Base-by-base conservation (phyloP, 805 yeast species). In the Debaryomyces castellii region DNA sequence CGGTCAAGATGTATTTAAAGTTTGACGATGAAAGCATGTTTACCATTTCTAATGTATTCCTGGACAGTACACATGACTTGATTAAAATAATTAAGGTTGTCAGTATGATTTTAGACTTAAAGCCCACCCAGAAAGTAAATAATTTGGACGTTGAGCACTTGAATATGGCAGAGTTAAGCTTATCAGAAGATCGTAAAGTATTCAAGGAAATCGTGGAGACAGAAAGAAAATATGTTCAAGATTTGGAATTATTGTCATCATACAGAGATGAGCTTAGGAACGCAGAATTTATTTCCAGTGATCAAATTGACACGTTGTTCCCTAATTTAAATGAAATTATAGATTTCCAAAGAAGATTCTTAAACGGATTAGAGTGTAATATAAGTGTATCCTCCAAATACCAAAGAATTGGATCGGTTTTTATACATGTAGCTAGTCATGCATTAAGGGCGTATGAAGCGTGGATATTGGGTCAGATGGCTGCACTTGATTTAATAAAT, bases 161-260 rank as follows among this genome's bases (percentile, higher is more conserved):
- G 20, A 45, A 40, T 28, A 50, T 57, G 10, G 57, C 61, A 30
- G 67, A 62, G 24, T 51, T 68, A 21, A 48, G 60, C 24, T 66
- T 68, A 12, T 65, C 74, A 9, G 89, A 82, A 57, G 76, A 83
- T 47, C 74, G 88, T 47, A 89, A 86, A 57, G 91, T 92, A 38
- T 83, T 91, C 44, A 80, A 78, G 52, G 99, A 94, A 67, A 69
- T 94, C 28, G 78, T 94, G 33, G 88, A 84, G 54, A 89, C 96
- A 3, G 99, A 94, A 68, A 77, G 98, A 53, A 90, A 88, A 64
- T 94, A 86, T 62, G 97, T 94, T 22, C 88, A 85, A 63, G 98
- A 94, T 62, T 71, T 94, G 51, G 97, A 92, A 64, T 78, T 81
- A 12, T 66, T 94, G 55, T 74, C 77, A 34, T 66, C 67, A 33